These are phyloP conservation scores for Galerina marginata DNA, from an alignment of 768 basidiomycete species.

Conservation along the genomic window DNA sequence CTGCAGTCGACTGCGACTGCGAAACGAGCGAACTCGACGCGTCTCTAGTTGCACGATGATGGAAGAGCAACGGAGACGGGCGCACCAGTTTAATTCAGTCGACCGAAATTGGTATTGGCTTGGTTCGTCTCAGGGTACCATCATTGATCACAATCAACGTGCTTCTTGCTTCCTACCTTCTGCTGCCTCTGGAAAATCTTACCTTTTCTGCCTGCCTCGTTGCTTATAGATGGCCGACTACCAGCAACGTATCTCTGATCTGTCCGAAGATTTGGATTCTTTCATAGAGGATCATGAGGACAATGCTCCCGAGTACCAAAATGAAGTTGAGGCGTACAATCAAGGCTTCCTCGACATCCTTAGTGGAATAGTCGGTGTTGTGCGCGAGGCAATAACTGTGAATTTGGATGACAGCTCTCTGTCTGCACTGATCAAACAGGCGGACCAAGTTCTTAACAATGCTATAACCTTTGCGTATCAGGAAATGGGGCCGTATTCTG, in stretches of 20 bases:
- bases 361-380: not conserved
- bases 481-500: not conserved
- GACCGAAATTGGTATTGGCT: too few species aligned
- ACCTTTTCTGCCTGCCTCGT: not conserved
- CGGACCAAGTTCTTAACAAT: conserved; percentile 4
- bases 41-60: too few species aligned
- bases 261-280: conserved; percentile 3
- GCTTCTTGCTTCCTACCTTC: too few species aligned
- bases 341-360: conserved; percentile 6
- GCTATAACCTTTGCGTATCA: conserved; percentile 5
- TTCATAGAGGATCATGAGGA: conserved; percentile 1
- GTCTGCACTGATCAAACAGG: conserved; percentile 2
- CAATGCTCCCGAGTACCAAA: not conserved
- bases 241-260: conserved; percentile 3
- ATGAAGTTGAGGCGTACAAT: not conserved
- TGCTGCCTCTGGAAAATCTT: too few species aligned
- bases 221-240: not conserved
- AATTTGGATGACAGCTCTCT: not conserved
- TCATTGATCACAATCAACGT: too few species aligned
- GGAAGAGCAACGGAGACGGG: too few species aligned
- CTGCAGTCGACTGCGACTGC: too few species aligned
- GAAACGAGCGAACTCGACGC: too few species aligned
- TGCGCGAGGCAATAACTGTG: conserved; percentile 10
- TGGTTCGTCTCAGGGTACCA: too few species aligned
- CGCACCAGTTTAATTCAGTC: too few species aligned